Conservation (phyloP, 176 grass and related monocot species). For the Urochloa ruziziensis region DNA sequence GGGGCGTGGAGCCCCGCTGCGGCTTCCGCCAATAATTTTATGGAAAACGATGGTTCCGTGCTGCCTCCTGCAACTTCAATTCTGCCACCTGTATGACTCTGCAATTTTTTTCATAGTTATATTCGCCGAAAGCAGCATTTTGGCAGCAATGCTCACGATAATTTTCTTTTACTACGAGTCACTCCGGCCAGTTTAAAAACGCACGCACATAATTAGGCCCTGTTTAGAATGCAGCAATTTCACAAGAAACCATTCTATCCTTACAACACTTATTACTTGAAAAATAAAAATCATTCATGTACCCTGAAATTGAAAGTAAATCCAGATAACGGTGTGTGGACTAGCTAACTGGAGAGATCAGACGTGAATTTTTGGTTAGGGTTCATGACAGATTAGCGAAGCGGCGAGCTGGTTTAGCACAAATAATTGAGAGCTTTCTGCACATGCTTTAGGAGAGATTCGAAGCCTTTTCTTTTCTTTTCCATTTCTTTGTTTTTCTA, state of each 20-base stretch:
- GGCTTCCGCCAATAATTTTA: conserved; percentile 8
- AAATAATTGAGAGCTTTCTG: conserved; percentile 62
- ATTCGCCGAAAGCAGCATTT: conserved; percentile 24
- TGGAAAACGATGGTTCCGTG: conserved; percentile 41
- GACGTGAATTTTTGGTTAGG: neutral
- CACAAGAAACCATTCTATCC: neutral
- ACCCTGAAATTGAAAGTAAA: neutral
- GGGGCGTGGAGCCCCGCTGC: neutral
- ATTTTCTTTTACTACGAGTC: neutral
- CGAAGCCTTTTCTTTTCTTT: conserved; percentile 44
- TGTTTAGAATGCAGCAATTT: neutral
- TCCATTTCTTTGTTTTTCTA: conserved; percentile 11
- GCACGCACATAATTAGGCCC: no score
- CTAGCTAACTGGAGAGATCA: neutral
- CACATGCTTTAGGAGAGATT: conserved; percentile 74
- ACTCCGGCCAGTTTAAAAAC: neutral
- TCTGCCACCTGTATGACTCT: neutral
- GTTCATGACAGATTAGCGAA: neutral
- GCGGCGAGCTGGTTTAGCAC: conserved; percentile 6
- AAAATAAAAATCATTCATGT: neutral
- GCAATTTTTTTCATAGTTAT: neutral
- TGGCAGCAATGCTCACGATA: neutral
- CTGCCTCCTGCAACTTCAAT: conserved; percentile 13
- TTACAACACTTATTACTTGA: neutral
- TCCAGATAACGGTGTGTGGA: neutral